These are phyloP conservation scores for Comarum palustre DNA, from an alignment of 306 rosid species.

Conservation along the genomic window DNA sequence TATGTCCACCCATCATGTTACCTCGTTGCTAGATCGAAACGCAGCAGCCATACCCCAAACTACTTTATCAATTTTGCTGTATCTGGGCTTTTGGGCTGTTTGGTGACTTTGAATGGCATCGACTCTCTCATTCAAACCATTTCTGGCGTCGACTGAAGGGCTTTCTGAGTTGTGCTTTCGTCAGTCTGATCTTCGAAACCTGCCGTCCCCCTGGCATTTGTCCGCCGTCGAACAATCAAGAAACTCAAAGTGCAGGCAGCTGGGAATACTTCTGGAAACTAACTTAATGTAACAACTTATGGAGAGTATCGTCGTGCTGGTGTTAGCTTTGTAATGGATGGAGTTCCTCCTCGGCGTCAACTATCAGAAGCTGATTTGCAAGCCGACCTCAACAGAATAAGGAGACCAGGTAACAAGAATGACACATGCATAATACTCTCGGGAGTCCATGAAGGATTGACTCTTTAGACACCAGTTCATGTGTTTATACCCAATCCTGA, in stretches of 20 bases:
- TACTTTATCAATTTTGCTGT: too few species aligned
- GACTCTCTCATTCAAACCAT: conserved; percentile 57
- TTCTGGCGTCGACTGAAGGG: conserved; percentile 45
- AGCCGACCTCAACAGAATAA: conserved; percentile 78
- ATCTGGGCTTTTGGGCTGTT: not conserved
- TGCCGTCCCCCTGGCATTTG: conserved; percentile 49
- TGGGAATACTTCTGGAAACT: conserved; percentile 67
- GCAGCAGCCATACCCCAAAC: too few species aligned
- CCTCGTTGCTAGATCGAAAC: too few species aligned
- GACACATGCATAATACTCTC: conserved; percentile 83
- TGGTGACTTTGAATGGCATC: conserved; percentile 46
- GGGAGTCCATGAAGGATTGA: conserved; percentile 77
- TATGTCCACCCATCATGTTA: too few species aligned
- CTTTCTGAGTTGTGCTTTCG: conserved; percentile 37
- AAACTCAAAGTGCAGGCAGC: conserved; percentile 76
- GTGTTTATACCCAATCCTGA: conserved; percentile 86
- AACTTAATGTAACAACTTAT: conserved; percentile 75
- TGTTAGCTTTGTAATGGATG: conserved; percentile 93
- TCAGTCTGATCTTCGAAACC: conserved; percentile 37
- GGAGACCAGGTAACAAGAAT: conserved; percentile 99
- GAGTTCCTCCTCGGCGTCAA: conserved; percentile 81
- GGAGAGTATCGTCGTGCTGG: conserved; percentile 98
- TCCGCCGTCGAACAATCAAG: conserved; percentile 40
- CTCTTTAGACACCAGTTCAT: conserved; percentile 88
- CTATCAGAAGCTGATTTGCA: conserved; percentile 80